Evolutionary conservation across 352 stramenopile species (phyloP), one percentile per base, ranked within the genome.

Genomic region (Pythium oligandrum): DNA sequence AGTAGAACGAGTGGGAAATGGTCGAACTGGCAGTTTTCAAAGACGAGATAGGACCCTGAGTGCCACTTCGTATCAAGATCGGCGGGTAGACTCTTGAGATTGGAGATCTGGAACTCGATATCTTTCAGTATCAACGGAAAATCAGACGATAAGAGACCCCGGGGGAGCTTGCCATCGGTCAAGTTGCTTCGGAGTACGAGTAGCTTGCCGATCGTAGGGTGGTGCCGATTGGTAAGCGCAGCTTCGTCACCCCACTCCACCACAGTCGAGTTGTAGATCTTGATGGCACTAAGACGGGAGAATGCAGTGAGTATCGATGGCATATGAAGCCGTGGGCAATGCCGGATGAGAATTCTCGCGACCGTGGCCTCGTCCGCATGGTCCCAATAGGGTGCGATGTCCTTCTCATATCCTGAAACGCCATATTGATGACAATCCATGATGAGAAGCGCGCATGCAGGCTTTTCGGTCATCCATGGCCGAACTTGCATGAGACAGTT

Each of bases 211-310:
- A 68, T 10, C 3, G 31, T 44, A 2, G 17, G 17, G 17, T 26
- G 17, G 17, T 26, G 17, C 17, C 17, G 17, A 26, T 26, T 26
- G 17, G 50, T 56, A 17, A 48, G 34, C 33, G 40, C 50, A 2
- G 51, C 51, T 36, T 51, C 43, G 0, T 12, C 11, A 31, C 26
- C 40, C 51, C 51, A 57, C 8, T 6, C 10, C 42, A 26, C 33
- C n/a, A 57, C 37, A 4, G 51, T 57, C 33, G 56, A 54, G 30
- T 59, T 59, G 57, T 59, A 59, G 26, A 49, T 50, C 31, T 64
- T 51, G 26, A 64, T 10, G 12, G 44, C 57, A 17, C 38, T 42
- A 2, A 64, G 12, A 12, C 54, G 54, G 1, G 9, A 39, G 17
- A 60, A 60, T 11, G 9, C 45, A 8, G 11, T 9, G 30, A 64